These are phyloP conservation scores for Pyrenochaeta sp. DNA, from an alignment of 2,329 filamentous ascomycete species.

Conservation along the genomic window DNA sequence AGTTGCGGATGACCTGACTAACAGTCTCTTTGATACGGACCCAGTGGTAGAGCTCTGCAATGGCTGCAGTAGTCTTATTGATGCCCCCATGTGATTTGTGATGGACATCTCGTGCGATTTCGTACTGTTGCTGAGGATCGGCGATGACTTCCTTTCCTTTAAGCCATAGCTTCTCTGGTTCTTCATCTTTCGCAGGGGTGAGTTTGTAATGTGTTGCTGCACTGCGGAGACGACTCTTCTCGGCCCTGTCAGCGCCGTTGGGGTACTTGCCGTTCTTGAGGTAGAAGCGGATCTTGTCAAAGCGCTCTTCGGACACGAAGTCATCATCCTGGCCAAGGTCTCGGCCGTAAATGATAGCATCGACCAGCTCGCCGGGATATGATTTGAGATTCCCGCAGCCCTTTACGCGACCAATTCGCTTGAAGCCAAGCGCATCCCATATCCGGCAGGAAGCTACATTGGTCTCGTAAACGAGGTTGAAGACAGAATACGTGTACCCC, in stretches of 20 bases:
- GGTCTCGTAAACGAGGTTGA: constrained; percentile 94
- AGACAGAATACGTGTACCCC: constrained; percentile 91
- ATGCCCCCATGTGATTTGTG: constrained; percentile 84
- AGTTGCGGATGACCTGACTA: constrained; percentile 91
- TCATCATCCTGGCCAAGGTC: constrained; percentile 74
- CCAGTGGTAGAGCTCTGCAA: constrained; percentile 96
- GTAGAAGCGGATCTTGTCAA: constrained; percentile 98
- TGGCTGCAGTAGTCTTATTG: constrained; percentile 96
- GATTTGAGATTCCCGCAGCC: constrained; percentile 60
- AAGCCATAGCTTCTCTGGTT: constrained; percentile 77
- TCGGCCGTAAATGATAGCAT: constrained; percentile 68
- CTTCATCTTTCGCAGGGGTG: constrained; percentile 57
- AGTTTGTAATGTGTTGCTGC: constrained; percentile 96
- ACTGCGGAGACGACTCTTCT: constrained; percentile 92
- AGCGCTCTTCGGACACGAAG: constrained; percentile 91
- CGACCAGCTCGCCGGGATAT: constrained; percentile 55
- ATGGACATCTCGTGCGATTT: constrained; percentile 83
- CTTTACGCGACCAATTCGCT: constrained; percentile 83
- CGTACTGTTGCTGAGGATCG: constrained; percentile 87
- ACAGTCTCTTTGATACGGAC: constrained; percentile 98
- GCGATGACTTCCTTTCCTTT: constrained; percentile 98
- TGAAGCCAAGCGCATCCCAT: constrained; percentile 92
- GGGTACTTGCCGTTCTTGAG: constrained; percentile 95
- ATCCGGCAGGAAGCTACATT: constrained; percentile 90
- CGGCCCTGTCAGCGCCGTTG: constrained; percentile 88